phyloP scores from a whole-genome alignment of 202 grass and related monocot genomes.

The Setaria italica region DNA sequence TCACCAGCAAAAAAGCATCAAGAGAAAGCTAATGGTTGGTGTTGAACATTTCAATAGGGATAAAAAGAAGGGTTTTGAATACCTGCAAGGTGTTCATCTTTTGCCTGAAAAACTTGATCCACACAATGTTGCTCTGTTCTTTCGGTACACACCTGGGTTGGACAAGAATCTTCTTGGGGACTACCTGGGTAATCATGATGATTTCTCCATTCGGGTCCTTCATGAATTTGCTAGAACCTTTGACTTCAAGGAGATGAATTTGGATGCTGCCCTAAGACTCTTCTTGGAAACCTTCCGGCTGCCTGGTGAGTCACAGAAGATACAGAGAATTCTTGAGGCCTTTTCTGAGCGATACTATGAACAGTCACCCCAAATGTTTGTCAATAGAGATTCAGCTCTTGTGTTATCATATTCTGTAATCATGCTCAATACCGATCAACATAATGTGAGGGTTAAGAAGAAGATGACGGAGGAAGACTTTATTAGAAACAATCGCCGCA shows the following conservation, averaged over 20 bases:
- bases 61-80: slow-evolving; percentile 96
- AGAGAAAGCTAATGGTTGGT: slow-evolving; percentile 86
- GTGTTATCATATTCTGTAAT: slow-evolving; percentile 96
- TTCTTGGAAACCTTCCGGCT: slow-evolving; percentile 97
- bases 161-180: slow-evolving; percentile 98
- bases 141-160: slow-evolving; percentile 87
- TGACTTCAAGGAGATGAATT: slow-evolving; percentile 96
- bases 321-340: slow-evolving; percentile 96
- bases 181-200: slow-evolving; percentile 93
- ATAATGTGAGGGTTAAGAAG: slow-evolving; percentile 97
- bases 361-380: slow-evolving; percentile 89
- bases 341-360: slow-evolving; percentile 98
- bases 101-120: slow-evolving; percentile 96
- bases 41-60: slow-evolving; percentile 96
- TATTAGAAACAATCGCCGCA: slow-evolving; percentile 91
- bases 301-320: slow-evolving; percentile 98
- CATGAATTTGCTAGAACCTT: slow-evolving; percentile 97
- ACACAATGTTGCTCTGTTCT: slow-evolving; percentile 85
- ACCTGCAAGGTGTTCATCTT: slow-evolving; percentile 86
- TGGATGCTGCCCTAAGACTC: slow-evolving; percentile 91
- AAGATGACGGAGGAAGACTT: slow-evolving; percentile 99
- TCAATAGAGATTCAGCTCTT: slow-evolving; percentile 86
- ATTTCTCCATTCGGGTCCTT: slow-evolving; percentile 87
- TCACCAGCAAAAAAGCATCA: slow-evolving; percentile 78
- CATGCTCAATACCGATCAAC: slow-evolving; percentile 97